A percentile compares a stretch with the other conserved stretches of the same genome.
Evolutionary conservation across 1,139 yeast genomes (phyloP).

Genomic region (Suhomyces coccinellae): DNA sequence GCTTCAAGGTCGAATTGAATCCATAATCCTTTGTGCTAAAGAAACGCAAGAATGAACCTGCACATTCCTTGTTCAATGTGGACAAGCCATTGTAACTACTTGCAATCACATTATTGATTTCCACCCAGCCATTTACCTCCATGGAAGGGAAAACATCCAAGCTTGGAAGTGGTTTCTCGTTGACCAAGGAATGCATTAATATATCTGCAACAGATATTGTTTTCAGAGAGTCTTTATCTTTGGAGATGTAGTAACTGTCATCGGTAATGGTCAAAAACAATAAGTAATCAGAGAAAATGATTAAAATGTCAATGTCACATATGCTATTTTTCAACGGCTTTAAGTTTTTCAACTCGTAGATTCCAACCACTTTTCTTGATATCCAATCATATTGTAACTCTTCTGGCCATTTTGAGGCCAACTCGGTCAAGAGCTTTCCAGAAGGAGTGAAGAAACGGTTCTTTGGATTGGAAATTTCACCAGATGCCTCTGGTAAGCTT

Average conservation of each 20-base stretch:
- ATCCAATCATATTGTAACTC: constrained; percentile 90
- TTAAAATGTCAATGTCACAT: constrained; percentile 52
- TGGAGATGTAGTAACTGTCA: constrained; percentile 31
- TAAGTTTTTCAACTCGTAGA: constrained; percentile 55
- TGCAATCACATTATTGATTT: constrained; percentile 55
- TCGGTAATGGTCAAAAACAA: constrained; percentile 59
- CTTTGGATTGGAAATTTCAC: constrained; percentile 4
- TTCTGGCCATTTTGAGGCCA: constrained; percentile 85
- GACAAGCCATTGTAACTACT: constrained; percentile 40
- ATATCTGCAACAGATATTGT: constrained; percentile 73
- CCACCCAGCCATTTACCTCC: constrained; percentile 68
- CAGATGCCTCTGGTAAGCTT: constrained; percentile 28
- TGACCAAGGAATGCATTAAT: constrained; percentile 84
- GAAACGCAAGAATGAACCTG: constrained; percentile 28
- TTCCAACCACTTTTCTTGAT: constrained; percentile 78
- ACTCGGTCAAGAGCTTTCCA: constrained; percentile 80
- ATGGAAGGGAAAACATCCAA: constrained; percentile 60
- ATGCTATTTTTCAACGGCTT: constrained; percentile 28
- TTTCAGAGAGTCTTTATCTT: constrained; percentile 36
- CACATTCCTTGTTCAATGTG: constrained; percentile 9
- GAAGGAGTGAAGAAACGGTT: constrained; percentile 85
- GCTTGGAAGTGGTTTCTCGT: constrained; percentile 72
- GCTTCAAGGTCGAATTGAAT: constrained; percentile 19
- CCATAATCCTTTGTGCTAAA: constrained; percentile 27
- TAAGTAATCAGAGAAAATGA: constrained; percentile 77